phyloP scores from a whole-genome alignment of 805 yeast species.

The Wickerhamiella shivajii region DNA sequence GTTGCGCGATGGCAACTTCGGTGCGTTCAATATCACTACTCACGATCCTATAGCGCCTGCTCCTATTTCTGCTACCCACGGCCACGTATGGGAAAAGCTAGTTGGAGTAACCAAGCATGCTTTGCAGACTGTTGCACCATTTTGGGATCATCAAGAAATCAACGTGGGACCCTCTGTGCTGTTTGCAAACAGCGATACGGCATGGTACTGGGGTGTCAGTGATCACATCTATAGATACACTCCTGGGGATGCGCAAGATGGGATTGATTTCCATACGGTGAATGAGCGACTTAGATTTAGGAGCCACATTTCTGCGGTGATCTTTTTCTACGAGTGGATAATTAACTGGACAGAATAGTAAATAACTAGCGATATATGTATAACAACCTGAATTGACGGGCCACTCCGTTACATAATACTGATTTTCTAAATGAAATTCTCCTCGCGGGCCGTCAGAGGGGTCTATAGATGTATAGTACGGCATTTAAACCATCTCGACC shows the following conservation, averaged over 20 bases:
- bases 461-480: constrained; percentile 8
- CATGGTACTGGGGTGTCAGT: constrained; percentile 45
- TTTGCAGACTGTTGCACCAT: constrained; percentile 33
- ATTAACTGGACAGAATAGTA: constrained; percentile 7
- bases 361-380: too few relatives aligned
- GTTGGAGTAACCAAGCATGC: constrained; percentile 48
- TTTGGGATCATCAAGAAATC: constrained; percentile 25
- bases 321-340: constrained; percentile 10
- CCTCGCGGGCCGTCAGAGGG: constrained; percentile 4
- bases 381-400: too few relatives aligned
- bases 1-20: constrained; percentile 7
- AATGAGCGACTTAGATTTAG: constrained; percentile 41
- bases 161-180: constrained; percentile 43
- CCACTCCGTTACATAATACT: too few relatives aligned
- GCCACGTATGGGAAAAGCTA: constrained; percentile 34
- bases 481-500: constrained; percentile 7
- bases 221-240: constrained; percentile 44
- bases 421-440: too few relatives aligned
- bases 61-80: constrained; percentile 29
- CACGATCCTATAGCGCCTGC: constrained; percentile 32
- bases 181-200: constrained; percentile 59
- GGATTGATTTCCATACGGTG: constrained; percentile 18
- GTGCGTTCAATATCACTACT: constrained; percentile 7
- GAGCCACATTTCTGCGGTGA: constrained; percentile 31
- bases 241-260: constrained; percentile 24